These are phyloP conservation scores for Melastoma malabathricum DNA, from an alignment of 345 rosid genomes.

Conservation along the genomic window DNA sequence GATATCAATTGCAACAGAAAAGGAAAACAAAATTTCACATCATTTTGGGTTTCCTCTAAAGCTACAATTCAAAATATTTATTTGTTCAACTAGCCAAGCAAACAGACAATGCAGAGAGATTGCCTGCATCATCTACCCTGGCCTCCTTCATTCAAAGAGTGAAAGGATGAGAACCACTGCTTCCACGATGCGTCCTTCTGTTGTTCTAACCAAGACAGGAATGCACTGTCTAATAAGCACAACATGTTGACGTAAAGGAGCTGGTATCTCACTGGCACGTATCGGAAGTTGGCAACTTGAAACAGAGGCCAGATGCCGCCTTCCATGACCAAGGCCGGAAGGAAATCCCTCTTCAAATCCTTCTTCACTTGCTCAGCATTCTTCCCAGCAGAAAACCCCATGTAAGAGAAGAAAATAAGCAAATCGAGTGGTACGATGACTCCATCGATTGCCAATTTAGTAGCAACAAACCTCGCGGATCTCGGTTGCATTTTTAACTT, in stretches of 20 bases:
- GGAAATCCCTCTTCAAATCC: constrained; percentile 80
- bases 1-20: no score
- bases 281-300: constrained; percentile 77
- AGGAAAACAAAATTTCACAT: no score
- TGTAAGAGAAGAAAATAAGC: constrained; percentile 69
- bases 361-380: constrained; percentile 54
- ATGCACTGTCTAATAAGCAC: constrained; percentile 81
- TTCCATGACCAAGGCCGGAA: constrained; percentile 77
- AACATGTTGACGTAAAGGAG: constrained; percentile 77
- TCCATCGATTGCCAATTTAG: constrained; percentile 86
- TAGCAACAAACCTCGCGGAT: constrained; percentile 52
- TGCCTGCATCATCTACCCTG: constrained; percentile 23
- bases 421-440: constrained; percentile 79
- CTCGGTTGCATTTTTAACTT: constrained; percentile 55
- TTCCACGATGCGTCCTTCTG: constrained; percentile 97
- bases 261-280: constrained; percentile 75
- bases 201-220: constrained; percentile 82
- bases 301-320: constrained; percentile 81
- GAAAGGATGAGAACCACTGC: constrained; percentile 51
- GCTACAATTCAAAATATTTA: no score
- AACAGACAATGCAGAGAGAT: no score
- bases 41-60: no score
- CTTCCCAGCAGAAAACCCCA: constrained; percentile 77
- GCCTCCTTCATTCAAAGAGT: constrained; percentile 40
- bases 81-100: no score